phyloP scores from a whole-genome alignment of 805 yeast genomes.

The Ogataea zsoltii region DNA sequence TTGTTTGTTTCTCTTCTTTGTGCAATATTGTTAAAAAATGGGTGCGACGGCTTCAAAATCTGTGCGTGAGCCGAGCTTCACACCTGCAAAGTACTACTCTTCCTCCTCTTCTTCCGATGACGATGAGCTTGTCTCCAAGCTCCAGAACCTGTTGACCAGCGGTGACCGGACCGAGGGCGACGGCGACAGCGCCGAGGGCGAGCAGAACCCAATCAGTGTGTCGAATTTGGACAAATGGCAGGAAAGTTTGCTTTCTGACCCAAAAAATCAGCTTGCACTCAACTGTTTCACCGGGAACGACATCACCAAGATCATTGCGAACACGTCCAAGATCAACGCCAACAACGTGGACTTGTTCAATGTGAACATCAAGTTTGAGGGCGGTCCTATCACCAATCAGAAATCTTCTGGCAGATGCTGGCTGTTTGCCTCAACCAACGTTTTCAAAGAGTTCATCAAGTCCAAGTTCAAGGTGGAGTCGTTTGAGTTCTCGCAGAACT shows the following conservation, averaged over 20 bases:
- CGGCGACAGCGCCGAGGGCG: constrained; percentile 10
- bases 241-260: constrained; percentile 41
- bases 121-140: constrained; percentile 33
- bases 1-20: no score
- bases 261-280: constrained; percentile 53
- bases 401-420: constrained; percentile 82
- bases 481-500: constrained; percentile 79
- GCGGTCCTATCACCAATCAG: constrained; percentile 74
- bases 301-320: constrained; percentile 44
- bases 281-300: constrained; percentile 53
- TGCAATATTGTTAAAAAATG: no score
- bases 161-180: constrained; percentile 12
- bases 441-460: constrained; percentile 66
- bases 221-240: constrained; percentile 47
- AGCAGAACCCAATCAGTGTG: constrained; percentile 33
- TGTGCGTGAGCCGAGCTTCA: constrained; percentile 19
- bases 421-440: constrained; percentile 84
- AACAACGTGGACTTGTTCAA: constrained; percentile 44
- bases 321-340: constrained; percentile 31
- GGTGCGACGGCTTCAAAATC: constrained; percentile 30
- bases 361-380: constrained; percentile 47
- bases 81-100: constrained; percentile 15
- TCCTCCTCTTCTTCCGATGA: constrained; percentile 21
- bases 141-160: constrained; percentile 27
- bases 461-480: constrained; percentile 60